Evolutionary conservation across 2,329 filamentous ascomycete species (phyloP).

Genomic region (Monilinia polystroma): DNA sequence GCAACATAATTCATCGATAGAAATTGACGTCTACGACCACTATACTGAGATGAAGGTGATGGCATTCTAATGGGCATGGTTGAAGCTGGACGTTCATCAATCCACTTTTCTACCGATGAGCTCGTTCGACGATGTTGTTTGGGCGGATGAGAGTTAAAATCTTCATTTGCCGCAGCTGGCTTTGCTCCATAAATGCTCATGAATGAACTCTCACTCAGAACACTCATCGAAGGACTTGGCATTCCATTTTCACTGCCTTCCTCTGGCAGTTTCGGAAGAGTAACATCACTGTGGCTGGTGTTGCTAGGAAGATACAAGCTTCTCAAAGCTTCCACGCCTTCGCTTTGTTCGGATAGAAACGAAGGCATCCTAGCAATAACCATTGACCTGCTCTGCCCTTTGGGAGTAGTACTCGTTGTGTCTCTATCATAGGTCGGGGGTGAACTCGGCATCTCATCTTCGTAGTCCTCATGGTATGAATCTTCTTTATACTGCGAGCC

Average conservation of each 20-base stretch:
- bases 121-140: constrained; percentile 29
- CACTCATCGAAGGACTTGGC: constrained; percentile 60
- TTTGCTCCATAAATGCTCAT: constrained; percentile 61
- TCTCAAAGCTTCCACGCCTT: constrained; percentile 59
- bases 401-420: not conserved
- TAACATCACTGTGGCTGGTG: constrained; percentile 47
- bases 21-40: constrained; percentile 41
- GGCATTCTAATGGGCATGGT: constrained; percentile 23
- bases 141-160: constrained; percentile 26
- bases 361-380: constrained; percentile 60
- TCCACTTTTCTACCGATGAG: constrained; percentile 39
- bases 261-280: constrained; percentile 50
- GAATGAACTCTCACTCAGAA: constrained; percentile 68
- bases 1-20: constrained; percentile 50
- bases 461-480: constrained; percentile 30
- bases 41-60: constrained; percentile 21
- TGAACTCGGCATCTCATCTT: constrained; percentile 32
- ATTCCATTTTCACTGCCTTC: constrained; percentile 41
- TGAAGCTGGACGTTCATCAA: constrained; percentile 34
- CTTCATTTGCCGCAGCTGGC: constrained; percentile 22
- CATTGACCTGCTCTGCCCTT: constrained; percentile 33
- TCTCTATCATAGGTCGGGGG: constrained; percentile 30
- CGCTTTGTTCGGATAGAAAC: constrained; percentile 60
- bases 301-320: constrained; percentile 52
- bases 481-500: constrained; percentile 42